phyloP scores from a whole-genome alignment of 2,329 filamentous ascomycete genomes.

The Trichoderma cornu-damae region DNA sequence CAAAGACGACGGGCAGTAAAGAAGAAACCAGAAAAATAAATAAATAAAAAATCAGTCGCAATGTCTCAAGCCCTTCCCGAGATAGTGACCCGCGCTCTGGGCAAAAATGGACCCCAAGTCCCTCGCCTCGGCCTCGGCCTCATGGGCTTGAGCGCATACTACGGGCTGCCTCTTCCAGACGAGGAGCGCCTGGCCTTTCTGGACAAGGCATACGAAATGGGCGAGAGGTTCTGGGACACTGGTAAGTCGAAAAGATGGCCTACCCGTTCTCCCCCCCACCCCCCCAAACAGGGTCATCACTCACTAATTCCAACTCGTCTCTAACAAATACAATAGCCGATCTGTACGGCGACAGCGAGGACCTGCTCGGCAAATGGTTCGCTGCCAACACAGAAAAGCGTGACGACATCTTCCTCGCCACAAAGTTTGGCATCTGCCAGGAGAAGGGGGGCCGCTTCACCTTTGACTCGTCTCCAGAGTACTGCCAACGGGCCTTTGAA shows the following conservation, averaged over 20 bases:
- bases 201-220: slow-evolving; percentile 47
- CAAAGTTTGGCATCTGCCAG: slow-evolving; percentile 33
- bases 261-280: no score
- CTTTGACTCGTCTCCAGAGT: slow-evolving; percentile 9
- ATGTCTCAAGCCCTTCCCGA: neutral
- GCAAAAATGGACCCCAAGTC: slow-evolving; percentile 48
- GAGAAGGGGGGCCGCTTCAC: neutral
- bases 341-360: slow-evolving; percentile 45
- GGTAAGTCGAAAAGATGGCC: neutral
- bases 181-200: slow-evolving; percentile 47
- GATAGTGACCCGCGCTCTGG: slow-evolving; percentile 32
- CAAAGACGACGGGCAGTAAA: no score
- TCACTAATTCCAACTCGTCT: no score
- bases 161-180: slow-evolving; percentile 41
- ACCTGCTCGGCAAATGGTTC: slow-evolving; percentile 47
- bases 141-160: slow-evolving; percentile 44
- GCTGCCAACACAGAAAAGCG: slow-evolving; percentile 40
- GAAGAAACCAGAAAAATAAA: no score
- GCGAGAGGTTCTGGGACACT: slow-evolving; percentile 50
- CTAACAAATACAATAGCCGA: slow-evolving; percentile 31
- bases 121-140: slow-evolving; percentile 49
- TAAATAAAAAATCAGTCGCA: neutral
- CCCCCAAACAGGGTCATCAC: no score
- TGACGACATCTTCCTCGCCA: slow-evolving; percentile 45
- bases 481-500: slow-evolving; percentile 24